phyloP scores from a whole-genome alignment of 2,329 filamentous ascomycete species.

The Aspergillus vadensis region DNA sequence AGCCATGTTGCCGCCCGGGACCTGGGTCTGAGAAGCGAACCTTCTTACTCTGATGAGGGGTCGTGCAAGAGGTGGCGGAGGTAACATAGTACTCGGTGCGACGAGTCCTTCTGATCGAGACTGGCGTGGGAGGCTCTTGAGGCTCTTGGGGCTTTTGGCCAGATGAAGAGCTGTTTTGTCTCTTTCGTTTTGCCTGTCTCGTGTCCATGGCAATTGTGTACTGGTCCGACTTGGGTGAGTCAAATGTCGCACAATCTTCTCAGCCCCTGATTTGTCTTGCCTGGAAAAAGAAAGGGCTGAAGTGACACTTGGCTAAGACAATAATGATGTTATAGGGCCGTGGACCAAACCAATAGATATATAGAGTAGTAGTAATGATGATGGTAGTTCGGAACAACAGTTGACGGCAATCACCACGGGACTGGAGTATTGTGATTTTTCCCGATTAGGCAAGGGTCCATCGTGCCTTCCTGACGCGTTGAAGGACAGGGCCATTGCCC shows the following conservation, averaged over 20 bases:
- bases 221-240: neutral
- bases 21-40: conserved; percentile 51
- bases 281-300: neutral
- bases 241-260: neutral
- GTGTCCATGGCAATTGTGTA: conserved; percentile 26
- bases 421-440: conserved; percentile 13
- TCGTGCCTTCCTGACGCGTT: conserved; percentile 21
- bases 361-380: neutral
- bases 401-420: neutral
- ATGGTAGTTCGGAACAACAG: neutral
- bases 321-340: neutral
- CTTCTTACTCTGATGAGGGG: conserved; percentile 43
- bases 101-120: conserved; percentile 8
- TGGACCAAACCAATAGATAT: neutral
- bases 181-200: conserved; percentile 30
- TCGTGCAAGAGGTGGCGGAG: conserved; percentile 18
- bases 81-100: neutral
- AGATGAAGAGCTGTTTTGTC: conserved; percentile 26
- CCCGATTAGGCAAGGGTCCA: conserved; percentile 10
- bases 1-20: conserved; percentile 26
- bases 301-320: neutral
- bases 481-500: conserved; percentile 16
- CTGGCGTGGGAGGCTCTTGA: conserved; percentile 8
- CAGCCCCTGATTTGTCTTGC: neutral
- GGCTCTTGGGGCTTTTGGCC: neutral